Evolutionary conservation across 441 rosid species (phyloP).

Genomic region (Gossypium schwendimanii): DNA sequence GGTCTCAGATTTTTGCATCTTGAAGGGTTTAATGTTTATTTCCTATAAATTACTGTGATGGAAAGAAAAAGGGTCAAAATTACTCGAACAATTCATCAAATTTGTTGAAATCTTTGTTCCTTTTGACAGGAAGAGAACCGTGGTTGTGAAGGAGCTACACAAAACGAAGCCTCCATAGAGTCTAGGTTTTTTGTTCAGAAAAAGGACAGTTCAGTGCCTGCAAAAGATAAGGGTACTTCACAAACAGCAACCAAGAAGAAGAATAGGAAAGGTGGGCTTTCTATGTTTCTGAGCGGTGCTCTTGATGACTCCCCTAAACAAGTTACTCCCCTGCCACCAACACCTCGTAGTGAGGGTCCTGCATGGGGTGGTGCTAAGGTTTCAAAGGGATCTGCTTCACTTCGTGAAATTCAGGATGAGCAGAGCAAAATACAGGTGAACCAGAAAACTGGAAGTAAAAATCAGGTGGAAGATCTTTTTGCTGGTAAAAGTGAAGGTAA

Average conservation of each 20-base stretch:
- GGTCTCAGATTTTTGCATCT: background rate
- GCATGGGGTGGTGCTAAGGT: slow-evolving; percentile 96
- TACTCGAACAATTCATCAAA: background rate
- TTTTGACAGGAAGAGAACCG: slow-evolving; percentile 38
- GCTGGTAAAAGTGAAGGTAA: slow-evolving; percentile 45
- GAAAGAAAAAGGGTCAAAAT: background rate
- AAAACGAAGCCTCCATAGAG: slow-evolving; percentile 28
- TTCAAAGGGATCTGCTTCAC: slow-evolving; percentile 69
- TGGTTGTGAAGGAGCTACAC: slow-evolving; percentile 19
- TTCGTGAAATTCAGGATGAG: slow-evolving; percentile 82
- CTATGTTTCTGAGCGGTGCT: slow-evolving; percentile 98
- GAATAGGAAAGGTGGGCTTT: slow-evolving; percentile 90
- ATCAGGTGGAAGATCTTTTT: slow-evolving; percentile 34
- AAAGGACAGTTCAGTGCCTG: slow-evolving; percentile 31
- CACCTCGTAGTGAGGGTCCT: slow-evolving; percentile 77
- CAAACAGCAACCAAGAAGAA: slow-evolving; percentile 55
- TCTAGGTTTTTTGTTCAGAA: slow-evolving; percentile 30
- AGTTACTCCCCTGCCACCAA: slow-evolving; percentile 46
- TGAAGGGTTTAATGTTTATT: background rate
- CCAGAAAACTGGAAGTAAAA: slow-evolving; percentile 32
- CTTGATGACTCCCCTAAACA: slow-evolving; percentile 72
- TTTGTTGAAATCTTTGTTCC: slow-evolving; percentile 15
- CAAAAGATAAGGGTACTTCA: slow-evolving; percentile 33
- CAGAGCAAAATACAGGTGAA: slow-evolving; percentile 57
- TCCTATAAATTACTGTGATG: background rate